Evolutionary conservation across 164 flowering plant genomes (phyloP).

Genomic region (Liriodendron chinense): DNA sequence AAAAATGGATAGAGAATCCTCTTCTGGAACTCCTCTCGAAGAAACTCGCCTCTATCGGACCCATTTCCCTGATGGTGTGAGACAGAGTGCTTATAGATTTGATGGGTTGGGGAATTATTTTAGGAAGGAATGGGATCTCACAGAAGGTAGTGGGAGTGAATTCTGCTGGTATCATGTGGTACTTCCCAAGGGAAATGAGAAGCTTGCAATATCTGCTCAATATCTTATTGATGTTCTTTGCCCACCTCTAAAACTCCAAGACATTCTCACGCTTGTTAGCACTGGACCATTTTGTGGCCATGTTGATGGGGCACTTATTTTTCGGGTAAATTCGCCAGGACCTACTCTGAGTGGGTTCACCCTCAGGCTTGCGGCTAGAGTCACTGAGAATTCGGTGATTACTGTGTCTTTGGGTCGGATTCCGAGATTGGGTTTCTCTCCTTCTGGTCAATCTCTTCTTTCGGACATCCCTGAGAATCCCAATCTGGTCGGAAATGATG

Average conservation of each 20-base stretch:
- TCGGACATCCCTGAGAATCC: constrained; percentile 87
- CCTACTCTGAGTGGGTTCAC: constrained; percentile 79
- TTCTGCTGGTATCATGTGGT: constrained; percentile 99
- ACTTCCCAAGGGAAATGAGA: constrained; percentile 79
- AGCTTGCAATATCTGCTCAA: constrained; percentile 83
- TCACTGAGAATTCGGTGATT: constrained; percentile 82
- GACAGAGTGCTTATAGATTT: constrained; percentile 75
- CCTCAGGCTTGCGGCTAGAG: constrained; percentile 82
- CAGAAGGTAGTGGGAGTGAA: constrained; percentile 68
- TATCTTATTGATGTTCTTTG: constrained; percentile 82
- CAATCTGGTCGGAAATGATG: constrained; percentile 31
- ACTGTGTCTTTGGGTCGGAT: constrained; percentile 95
- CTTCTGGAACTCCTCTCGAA: constrained; percentile 22
- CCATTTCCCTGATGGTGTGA: constrained; percentile 63
- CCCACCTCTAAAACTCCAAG: constrained; percentile 95
- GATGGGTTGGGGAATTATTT: constrained; percentile 76
- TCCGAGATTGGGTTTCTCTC: constrained; percentile 91
- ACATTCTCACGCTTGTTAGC: constrained; percentile 85
- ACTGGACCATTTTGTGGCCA: constrained; percentile 97
- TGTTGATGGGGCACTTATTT: constrained; percentile 93
- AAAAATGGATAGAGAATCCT: constrained; percentile 30
- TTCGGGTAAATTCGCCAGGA: constrained; percentile 92
- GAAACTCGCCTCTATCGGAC: constrained; percentile 25
- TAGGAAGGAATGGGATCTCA: constrained; percentile 87
- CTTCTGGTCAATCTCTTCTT: constrained; percentile 67